Evolutionary conservation across 257 asterid species (phyloP).

Genomic region (Apocynum venetum): DNA sequence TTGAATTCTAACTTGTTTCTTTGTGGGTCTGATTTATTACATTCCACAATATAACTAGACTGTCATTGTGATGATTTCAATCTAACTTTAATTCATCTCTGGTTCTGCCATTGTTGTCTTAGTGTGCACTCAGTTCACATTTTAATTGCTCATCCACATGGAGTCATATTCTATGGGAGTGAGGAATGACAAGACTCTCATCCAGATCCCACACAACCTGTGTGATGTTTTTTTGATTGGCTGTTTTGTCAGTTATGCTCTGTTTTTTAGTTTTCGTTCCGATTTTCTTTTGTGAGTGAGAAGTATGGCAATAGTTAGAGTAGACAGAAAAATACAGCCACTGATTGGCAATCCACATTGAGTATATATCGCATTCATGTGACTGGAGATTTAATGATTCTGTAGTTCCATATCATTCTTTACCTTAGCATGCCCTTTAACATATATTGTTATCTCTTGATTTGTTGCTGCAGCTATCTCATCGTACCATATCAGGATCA

Average conservation of each 20-base stretch:
- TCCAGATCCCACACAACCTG: neutral
- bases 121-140: neutral
- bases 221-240: neutral
- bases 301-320: neutral
- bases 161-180: neutral
- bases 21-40: neutral
- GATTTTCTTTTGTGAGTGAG: neutral
- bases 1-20: neutral
- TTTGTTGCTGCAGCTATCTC: slow-evolving; percentile 72
- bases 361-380: neutral
- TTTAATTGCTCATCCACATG: neutral
- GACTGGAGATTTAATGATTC: neutral
- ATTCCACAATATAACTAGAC: neutral
- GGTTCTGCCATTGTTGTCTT: neutral
- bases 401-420: neutral
- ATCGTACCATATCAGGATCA: slow-evolving; percentile 89
- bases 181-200: neutral
- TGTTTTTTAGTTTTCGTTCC: neutral
- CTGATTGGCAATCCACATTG: slow-evolving; percentile 1
- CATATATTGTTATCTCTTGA: neutral
- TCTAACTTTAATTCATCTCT: neutral
- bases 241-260: neutral
- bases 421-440: neutral
- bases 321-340: neutral
- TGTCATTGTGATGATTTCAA: neutral